A percentile compares a stretch with the other conserved stretches of the same genome.
Evolutionary conservation across 1,284 basidiomycete species (phyloP).

Genomic region (Trametes sp.): DNA sequence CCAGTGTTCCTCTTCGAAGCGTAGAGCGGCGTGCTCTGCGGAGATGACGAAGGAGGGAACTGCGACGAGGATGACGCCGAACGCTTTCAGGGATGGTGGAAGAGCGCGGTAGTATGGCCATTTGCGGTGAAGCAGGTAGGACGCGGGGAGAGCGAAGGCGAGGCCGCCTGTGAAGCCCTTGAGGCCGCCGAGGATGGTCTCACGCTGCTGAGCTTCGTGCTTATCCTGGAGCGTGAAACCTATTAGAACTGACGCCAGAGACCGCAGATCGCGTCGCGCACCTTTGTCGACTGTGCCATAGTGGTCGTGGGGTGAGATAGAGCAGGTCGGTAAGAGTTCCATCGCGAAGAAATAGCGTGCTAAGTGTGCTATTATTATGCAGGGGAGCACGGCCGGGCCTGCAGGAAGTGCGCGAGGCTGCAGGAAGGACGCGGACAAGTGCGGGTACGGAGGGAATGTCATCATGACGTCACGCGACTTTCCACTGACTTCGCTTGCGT

Average conservation of each 20-base stretch:
- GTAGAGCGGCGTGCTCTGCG: conserved; percentile 81
- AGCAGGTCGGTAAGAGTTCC: background rate
- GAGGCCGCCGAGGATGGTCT: conserved; percentile 65
- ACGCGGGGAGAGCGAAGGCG: conserved; percentile 60
- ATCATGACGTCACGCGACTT: conserved; percentile 19
- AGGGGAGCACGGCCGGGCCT: too few species aligned
- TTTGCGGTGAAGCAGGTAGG: conserved; percentile 63
- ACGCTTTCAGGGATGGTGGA: conserved; percentile 78
- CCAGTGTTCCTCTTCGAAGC: conserved; percentile 79
- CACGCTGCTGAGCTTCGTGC: conserved; percentile 57
- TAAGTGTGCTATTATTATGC: too few species aligned
- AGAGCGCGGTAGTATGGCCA: conserved; percentile 73
- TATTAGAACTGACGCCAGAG: background rate
- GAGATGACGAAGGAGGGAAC: conserved; percentile 78
- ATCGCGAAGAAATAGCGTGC: background rate
- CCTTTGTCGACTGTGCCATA: too few species aligned
- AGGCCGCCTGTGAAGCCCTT: conserved; percentile 67
- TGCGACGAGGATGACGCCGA: conserved; percentile 72
- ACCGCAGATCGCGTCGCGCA: background rate
- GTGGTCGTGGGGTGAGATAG: conserved; percentile 1
- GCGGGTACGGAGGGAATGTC: conserved; percentile 15
- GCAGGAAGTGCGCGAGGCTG: background rate
- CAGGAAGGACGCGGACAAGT: conserved; percentile 5
- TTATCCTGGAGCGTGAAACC: too few species aligned
- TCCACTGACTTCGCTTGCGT: background rate